Conservation (phyloP, 805 yeast genomes). For the Dipodascus albidus region DNA sequence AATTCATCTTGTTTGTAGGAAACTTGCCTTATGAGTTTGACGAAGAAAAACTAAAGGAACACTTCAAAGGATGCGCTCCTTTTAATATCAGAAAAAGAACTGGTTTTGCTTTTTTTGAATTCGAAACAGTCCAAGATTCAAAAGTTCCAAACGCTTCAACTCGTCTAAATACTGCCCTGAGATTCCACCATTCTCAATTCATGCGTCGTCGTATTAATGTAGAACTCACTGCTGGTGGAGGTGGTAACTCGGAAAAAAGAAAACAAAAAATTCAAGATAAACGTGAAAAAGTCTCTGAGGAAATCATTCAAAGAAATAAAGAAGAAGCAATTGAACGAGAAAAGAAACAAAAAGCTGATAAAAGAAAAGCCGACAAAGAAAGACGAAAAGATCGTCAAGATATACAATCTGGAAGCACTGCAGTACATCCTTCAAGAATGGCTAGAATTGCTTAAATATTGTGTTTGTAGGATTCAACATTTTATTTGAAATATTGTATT, state of each 20-base stretch:
- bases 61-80: conserved; percentile 62
- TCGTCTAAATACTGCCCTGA: conserved; percentile 73
- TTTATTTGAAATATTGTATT: background rate
- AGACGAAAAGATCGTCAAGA: conserved; percentile 6
- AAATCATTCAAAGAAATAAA: conserved; percentile 50
- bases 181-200: conserved; percentile 67
- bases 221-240: conserved; percentile 96
- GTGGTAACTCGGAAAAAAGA: conserved; percentile 66
- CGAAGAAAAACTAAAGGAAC: conserved; percentile 49
- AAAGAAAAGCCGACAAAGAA: conserved; percentile 9
- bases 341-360: conserved; percentile 19
- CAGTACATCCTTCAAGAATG: conserved; percentile 57
- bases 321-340: conserved; percentile 29
- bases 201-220: conserved; percentile 78
- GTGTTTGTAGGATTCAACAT: conserved; percentile 3
- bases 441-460: conserved; percentile 28
- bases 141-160: conserved; percentile 48
- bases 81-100: conserved; percentile 62
- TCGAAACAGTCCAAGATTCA: conserved; percentile 30
- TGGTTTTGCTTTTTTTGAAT: conserved; percentile 77
- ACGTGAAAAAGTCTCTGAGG: conserved; percentile 63
- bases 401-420: conserved; percentile 5
- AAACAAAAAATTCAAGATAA: conserved; percentile 60
- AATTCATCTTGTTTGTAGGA: conserved; percentile 83
- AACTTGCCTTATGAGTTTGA: conserved; percentile 69